Percentiles rank a stretch among this genome's conserved stretches.
These are phyloP conservation scores for Carex arenaria DNA, from an alignment of 202 grass and related monocot species.

Conservation along the genomic window DNA sequence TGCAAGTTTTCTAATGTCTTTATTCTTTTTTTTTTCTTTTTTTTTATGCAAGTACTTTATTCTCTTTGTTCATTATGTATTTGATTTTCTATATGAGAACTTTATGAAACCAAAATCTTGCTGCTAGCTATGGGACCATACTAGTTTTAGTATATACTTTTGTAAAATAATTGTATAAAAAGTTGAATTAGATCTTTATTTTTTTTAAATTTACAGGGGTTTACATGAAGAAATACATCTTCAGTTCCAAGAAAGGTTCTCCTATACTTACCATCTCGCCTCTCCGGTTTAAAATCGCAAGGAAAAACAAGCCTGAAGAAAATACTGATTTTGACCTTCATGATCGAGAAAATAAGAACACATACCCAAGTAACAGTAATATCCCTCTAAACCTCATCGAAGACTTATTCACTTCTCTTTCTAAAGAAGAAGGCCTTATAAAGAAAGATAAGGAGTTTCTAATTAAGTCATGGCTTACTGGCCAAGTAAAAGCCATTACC, in stretches of 20 bases:
- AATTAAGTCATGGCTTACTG: conserved; percentile 68
- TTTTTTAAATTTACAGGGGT: conserved; percentile 48
- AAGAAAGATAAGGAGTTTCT: conserved; percentile 50
- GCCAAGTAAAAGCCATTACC: conserved; percentile 55
- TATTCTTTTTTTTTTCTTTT: too few species aligned
- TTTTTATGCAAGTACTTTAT: neutral
- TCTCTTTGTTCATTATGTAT: too few species aligned
- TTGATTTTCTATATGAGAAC: neutral
- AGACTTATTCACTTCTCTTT: conserved; percentile 12
- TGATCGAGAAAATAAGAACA: conserved; percentile 26
- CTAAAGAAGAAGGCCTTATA: conserved; percentile 29
- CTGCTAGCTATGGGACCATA: neutral
- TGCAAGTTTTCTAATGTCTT: too few species aligned
- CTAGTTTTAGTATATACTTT: neutral
- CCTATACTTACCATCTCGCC: conserved; percentile 53
- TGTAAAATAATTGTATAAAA: neutral
- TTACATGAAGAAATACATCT: conserved; percentile 50
- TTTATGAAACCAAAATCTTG: neutral
- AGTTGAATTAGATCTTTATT: neutral
- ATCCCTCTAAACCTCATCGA: conserved; percentile 21
- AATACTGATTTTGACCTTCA: conserved; percentile 35
- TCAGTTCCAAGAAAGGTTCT: conserved; percentile 47
- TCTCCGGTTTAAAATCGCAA: conserved; percentile 41
- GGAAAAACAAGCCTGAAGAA: conserved; percentile 36
- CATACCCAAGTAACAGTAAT: conserved; percentile 19